Percentiles rank a stretch among this genome's conserved stretches.
These are phyloP conservation scores for Saccharomycopsis fibuligera DNA, from an alignment of 805 yeast genomes.

Conservation along the genomic window DNA sequence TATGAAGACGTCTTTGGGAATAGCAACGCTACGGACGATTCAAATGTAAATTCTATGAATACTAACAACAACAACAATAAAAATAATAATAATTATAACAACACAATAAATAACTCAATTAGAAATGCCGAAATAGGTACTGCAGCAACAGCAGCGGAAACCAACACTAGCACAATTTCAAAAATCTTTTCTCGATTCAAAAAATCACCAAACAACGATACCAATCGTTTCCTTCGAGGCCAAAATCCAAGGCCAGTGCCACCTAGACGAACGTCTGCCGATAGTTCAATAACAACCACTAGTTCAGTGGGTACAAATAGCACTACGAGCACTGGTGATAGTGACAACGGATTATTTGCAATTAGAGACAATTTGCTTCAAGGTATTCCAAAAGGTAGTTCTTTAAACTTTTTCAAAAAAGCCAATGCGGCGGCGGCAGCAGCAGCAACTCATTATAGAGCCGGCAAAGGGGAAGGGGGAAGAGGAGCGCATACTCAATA, in stretches of 20 bases:
- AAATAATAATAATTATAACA: too few species aligned
- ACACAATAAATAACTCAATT: not conserved
- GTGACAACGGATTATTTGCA: slow-evolving; percentile 20
- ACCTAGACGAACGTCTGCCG: not conserved
- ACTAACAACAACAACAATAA: not conserved
- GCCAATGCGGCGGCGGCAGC: not conserved
- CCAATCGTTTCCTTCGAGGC: not conserved
- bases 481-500: not conserved
- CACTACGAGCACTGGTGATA: not conserved
- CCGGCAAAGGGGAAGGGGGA: not conserved
- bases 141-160: not conserved
- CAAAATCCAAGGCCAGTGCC: not conserved
- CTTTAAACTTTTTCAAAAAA: not conserved
- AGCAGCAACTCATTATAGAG: not conserved
- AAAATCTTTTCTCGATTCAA: too few species aligned
- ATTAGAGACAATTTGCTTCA: slow-evolving; percentile 15
- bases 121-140: not conserved
- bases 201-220: too few species aligned
- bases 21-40: not conserved
- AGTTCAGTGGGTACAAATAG: not conserved
- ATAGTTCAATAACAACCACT: not conserved
- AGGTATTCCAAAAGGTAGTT: not conserved
- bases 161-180: not conserved
- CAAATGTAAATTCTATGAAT: not conserved
- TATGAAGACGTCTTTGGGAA: too few species aligned